A percentile compares a stretch with the other conserved stretches of the same genome.
Evolutionary conservation across 2,329 filamentous ascomycete genomes (phyloP).

Genomic region (Didymella lethalis): DNA sequence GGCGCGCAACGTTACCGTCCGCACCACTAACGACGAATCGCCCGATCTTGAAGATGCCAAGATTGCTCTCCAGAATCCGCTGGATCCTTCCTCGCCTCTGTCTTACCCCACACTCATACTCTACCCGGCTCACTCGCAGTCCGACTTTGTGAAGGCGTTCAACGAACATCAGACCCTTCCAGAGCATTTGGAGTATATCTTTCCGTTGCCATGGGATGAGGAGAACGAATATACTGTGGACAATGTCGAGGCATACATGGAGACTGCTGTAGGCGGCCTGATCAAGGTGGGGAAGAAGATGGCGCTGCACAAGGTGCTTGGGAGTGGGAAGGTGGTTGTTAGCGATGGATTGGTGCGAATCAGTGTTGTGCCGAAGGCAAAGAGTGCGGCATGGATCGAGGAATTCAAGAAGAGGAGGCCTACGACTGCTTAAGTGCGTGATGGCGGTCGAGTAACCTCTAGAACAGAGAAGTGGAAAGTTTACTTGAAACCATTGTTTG

Average conservation of each 20-base stretch:
- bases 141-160: constrained; percentile 90
- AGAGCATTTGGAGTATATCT: constrained; percentile 83
- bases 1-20: constrained; percentile 73
- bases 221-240: constrained; percentile 69
- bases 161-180: constrained; percentile 76
- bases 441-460: not conserved
- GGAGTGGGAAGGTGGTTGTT: constrained; percentile 80
- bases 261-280: constrained; percentile 79
- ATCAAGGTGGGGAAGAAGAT: constrained; percentile 91
- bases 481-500: not conserved
- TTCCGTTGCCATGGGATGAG: constrained; percentile 87
- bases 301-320: constrained; percentile 75
- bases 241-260: constrained; percentile 85
- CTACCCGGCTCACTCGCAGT: constrained; percentile 83
- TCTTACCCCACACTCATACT: constrained; percentile 82
- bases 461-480: not conserved
- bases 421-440: constrained; percentile 14
- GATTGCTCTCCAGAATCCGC: constrained; percentile 73
- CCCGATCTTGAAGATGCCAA: constrained; percentile 88
- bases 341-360: constrained; percentile 85
- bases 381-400: constrained; percentile 77
- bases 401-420: constrained; percentile 79
- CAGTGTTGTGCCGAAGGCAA: constrained; percentile 77
- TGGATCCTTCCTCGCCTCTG: constrained; percentile 75
- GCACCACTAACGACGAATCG: constrained; percentile 73